phyloP scores from a whole-genome alignment of 352 stramenopile species.

The Phytophthora fragariae region DNA sequence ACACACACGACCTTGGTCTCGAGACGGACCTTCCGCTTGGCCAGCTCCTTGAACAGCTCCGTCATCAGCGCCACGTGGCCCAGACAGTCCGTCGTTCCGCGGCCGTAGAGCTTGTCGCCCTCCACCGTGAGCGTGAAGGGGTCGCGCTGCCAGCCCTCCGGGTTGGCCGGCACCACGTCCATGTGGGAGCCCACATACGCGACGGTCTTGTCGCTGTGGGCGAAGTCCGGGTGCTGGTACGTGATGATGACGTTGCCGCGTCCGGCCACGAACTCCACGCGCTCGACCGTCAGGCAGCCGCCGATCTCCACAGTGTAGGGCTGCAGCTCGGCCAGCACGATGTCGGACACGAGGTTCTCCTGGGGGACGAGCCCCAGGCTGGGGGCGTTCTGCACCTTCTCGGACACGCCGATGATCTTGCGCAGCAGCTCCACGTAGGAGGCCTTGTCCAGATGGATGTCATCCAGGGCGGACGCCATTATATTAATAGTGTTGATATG shows the following conservation, averaged over 20 bases:
- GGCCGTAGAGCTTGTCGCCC: slow-evolving; percentile 92
- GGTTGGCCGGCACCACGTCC: slow-evolving; percentile 92
- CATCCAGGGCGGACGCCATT: slow-evolving; percentile 38
- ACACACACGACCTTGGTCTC: slow-evolving; percentile 84
- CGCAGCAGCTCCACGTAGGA: slow-evolving; percentile 86
- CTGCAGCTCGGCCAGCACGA: slow-evolving; percentile 84
- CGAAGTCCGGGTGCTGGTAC: slow-evolving; percentile 72
- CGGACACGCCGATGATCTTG: slow-evolving; percentile 88
- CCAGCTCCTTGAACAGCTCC: slow-evolving; percentile 76
- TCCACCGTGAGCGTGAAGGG: slow-evolving; percentile 90
- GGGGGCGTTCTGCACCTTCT: slow-evolving; percentile 78
- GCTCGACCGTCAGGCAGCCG: slow-evolving; percentile 71
- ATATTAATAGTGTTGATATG: too few species aligned
- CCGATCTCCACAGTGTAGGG: slow-evolving; percentile 83
- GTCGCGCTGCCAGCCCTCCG: slow-evolving; percentile 86
- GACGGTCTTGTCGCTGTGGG: slow-evolving; percentile 67
- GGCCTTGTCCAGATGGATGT: slow-evolving; percentile 77
- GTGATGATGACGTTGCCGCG: slow-evolving; percentile 93
- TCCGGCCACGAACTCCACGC: slow-evolving; percentile 80
- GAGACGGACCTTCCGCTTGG: slow-evolving; percentile 65
- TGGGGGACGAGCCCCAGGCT: slow-evolving; percentile 76
- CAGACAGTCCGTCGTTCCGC: slow-evolving; percentile 92
- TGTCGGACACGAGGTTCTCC: slow-evolving; percentile 87
- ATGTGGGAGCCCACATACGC: slow-evolving; percentile 91
- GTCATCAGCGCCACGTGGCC: slow-evolving; percentile 93